phyloP scores from a whole-genome alignment of 1,284 basidiomycete species.

The Xerocomus minutiporus region DNA sequence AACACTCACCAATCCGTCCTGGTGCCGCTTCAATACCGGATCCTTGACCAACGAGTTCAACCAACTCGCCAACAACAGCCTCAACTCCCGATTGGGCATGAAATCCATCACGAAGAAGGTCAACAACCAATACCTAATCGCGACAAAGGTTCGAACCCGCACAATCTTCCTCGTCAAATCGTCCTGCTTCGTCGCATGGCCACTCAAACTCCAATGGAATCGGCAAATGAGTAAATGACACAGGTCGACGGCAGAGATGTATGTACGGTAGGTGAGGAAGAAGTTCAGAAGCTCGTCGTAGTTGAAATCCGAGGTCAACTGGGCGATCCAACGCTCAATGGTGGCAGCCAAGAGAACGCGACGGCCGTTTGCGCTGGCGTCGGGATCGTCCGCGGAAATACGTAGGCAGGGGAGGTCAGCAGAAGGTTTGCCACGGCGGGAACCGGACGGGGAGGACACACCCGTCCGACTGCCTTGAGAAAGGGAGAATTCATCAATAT shows the following conservation, averaged over 20 bases:
- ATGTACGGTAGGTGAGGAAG: conserved; percentile 84
- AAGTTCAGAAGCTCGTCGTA: conserved; percentile 82
- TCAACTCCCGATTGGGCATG: conserved; percentile 71
- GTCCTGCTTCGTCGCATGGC: conserved; percentile 48
- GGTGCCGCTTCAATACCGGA: conserved; percentile 58
- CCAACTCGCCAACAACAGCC: conserved; percentile 69
- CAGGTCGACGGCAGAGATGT: conserved; percentile 71
- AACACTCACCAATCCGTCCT: conserved; percentile 63
- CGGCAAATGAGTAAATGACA: conserved; percentile 75
- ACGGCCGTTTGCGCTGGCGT: conserved; percentile 25
- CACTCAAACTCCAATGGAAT: conserved; percentile 81
- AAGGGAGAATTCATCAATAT: conserved; percentile 45
- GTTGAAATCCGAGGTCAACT: conserved; percentile 77
- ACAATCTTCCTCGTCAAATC: conserved; percentile 70
- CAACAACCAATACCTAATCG: conserved; percentile 80
- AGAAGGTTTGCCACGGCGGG: conserved; percentile 26
- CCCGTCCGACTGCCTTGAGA: conserved; percentile 51
- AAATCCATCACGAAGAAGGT: conserved; percentile 87
- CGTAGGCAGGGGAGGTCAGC: conserved; percentile 34
- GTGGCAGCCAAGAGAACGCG: conserved; percentile 76
- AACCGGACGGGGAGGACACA: conserved; percentile 38
- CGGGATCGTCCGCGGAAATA: conserved; percentile 19
- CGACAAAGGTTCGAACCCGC: conserved; percentile 81
- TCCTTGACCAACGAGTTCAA: conserved; percentile 71
- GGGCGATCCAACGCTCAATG: conserved; percentile 86